Conservation (phyloP, 1,284 basidiomycete genomes). For the Earliella scabrosa region DNA sequence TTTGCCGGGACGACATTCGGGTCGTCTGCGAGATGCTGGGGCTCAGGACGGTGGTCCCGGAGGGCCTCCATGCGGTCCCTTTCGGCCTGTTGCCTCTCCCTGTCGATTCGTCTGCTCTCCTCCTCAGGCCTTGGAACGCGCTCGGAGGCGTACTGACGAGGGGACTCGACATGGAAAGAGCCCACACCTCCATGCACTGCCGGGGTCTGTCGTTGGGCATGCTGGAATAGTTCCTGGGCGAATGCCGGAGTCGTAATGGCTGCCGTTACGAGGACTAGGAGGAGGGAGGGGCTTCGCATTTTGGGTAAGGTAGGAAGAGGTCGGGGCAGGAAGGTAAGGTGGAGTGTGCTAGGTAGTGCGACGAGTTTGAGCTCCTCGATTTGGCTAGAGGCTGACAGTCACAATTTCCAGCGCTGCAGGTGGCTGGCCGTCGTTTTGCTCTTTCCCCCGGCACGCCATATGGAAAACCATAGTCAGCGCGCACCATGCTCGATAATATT, state of each 20-base stretch:
- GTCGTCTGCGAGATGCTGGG: background rate
- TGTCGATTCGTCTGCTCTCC: background rate
- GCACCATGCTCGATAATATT: too few relatives aligned
- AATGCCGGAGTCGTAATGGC: background rate
- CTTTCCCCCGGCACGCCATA: too few relatives aligned
- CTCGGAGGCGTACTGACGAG: background rate
- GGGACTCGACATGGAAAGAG: background rate
- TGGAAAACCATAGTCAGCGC: too few relatives aligned
- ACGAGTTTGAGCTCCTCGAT: too few relatives aligned
- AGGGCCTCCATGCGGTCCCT: background rate
- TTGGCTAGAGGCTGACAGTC: too few relatives aligned
- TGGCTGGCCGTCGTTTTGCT: too few relatives aligned
- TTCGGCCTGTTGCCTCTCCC: background rate
- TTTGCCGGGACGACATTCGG: background rate
- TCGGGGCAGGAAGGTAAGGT: too few relatives aligned
- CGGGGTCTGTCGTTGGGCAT: slow-evolving; percentile 3
- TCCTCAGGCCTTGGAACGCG: background rate
- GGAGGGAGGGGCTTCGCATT: too few relatives aligned
- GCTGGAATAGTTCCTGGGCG: background rate
- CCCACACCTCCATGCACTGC: background rate
- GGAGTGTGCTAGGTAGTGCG: too few relatives aligned
- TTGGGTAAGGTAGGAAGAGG: too few relatives aligned
- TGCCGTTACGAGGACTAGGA: background rate
- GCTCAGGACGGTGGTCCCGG: background rate
- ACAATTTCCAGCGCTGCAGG: too few relatives aligned